phyloP scores from a whole-genome alignment of 305 asterid species.

The Fraxinus xanthoxyloides region DNA sequence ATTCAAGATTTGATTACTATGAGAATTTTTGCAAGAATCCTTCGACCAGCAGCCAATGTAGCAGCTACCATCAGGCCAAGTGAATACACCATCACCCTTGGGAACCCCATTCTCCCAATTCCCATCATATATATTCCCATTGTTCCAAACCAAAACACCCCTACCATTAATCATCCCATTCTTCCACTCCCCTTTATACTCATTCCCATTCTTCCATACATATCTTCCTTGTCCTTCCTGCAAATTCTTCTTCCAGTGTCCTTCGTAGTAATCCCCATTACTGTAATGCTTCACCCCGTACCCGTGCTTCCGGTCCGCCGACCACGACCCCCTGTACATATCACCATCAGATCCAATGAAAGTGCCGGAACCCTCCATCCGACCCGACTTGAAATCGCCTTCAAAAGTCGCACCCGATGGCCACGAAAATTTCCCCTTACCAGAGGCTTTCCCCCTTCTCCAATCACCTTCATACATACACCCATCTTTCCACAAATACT shows the following conservation, averaged over 20 bases:
- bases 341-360: slow-evolving; percentile 73
- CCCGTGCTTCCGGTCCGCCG: slow-evolving; percentile 65
- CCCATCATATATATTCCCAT: slow-evolving; percentile 67
- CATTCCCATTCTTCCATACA: slow-evolving; percentile 66
- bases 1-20: slow-evolving; percentile 50
- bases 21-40: slow-evolving; percentile 37
- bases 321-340: slow-evolving; percentile 58
- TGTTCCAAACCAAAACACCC: slow-evolving; percentile 60
- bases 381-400: slow-evolving; percentile 73
- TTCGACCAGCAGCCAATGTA: slow-evolving; percentile 74
- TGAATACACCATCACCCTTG: slow-evolving; percentile 69
- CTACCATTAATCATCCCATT: slow-evolving; percentile 58
- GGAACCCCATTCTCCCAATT: slow-evolving; percentile 67
- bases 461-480: slow-evolving; percentile 84
- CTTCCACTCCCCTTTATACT: slow-evolving; percentile 69
- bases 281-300: slow-evolving; percentile 58
- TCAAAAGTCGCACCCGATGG: slow-evolving; percentile 74
- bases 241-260: slow-evolving; percentile 62
- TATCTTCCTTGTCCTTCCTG: slow-evolving; percentile 77
- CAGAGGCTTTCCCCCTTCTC: slow-evolving; percentile 79
- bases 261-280: slow-evolving; percentile 71
- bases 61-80: slow-evolving; percentile 85
- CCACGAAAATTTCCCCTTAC: slow-evolving; percentile 71
- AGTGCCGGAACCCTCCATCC: slow-evolving; percentile 77
- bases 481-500: slow-evolving; percentile 77